Base-by-base conservation (phyloP, 2,329 filamentous ascomycete genomes). In the Metarhizium guizhouense region DNA sequence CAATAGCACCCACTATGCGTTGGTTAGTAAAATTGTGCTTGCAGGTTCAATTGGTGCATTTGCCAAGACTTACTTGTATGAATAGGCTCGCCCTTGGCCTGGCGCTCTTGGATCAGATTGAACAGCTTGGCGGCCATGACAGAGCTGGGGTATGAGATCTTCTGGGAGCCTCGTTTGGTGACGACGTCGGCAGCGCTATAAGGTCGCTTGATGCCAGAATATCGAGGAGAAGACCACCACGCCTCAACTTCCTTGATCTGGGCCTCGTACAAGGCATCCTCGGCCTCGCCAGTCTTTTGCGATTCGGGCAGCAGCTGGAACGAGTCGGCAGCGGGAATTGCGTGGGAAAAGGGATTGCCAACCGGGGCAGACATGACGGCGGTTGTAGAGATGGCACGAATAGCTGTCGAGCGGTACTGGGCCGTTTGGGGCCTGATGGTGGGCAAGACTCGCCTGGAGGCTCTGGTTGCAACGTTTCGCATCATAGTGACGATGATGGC, bases 111-210 rank as follows among this genome's bases (percentile, higher is more conserved):
- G 55, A 99, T 77, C 62, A 97, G 73, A 69, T 95, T 87, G 74
- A 96, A 99, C 5, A 99, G 81, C 74, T 99, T 97, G 67, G 90
- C 81, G 0, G 93, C 94, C 89, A 96, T 96, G 59, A 95, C 75
- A 14, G 91, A 96, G 74, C 91, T 96, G 1, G 94, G 89, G 63
- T 96, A 97, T 52, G 82, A 83, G 68, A 96, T 89, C 66, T 90
- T 84, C 62, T 96, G 81, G 6, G 90, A 86, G 10, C 94, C 94
- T 59, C 94, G 82, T 77, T 97, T 97, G 72, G 87, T 91, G 59
- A 96, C 93, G 6, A 99, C 87, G 74, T 96, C 92, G 64, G 86
- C 88, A 1, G 91, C 88, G 18, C 86, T 87, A 70, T 97, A 99
- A 11, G 93, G 91, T 49, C 94, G 82, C 76, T 88, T 94, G 76